Percentiles rank a stretch among this genome's conserved stretches.
Conservation (phyloP, 2,329 filamentous ascomycete species). For the Celoporthe dispersa region DNA sequence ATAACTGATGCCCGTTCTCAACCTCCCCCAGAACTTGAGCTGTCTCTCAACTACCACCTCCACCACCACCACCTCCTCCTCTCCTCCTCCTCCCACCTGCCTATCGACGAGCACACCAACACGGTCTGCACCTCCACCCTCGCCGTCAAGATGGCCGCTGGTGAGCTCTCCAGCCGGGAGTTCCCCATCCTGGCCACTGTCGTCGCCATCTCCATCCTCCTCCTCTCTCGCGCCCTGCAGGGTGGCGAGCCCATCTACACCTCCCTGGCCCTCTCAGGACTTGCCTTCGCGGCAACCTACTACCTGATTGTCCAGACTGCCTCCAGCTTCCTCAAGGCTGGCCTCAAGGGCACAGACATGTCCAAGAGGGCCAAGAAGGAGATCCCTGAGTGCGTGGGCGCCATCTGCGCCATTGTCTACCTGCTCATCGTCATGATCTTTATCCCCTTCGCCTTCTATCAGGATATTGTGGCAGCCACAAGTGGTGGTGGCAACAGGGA, state of each 20-base stretch:
- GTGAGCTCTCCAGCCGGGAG: constrained; percentile 55
- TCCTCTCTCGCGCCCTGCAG: constrained; percentile 81
- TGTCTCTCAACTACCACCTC: neutral
- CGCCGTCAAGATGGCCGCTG: constrained; percentile 21
- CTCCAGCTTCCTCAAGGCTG: constrained; percentile 83
- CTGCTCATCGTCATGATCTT: constrained; percentile 87
- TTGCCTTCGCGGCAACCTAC: constrained; percentile 82
- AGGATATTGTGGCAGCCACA: constrained; percentile 94
- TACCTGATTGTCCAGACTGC: constrained; percentile 93
- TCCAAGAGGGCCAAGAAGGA: constrained; percentile 71
- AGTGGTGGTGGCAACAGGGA: constrained; percentile 92
- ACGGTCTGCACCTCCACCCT: neutral
- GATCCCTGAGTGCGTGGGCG: constrained; percentile 95
- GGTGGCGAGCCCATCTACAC: constrained; percentile 86
- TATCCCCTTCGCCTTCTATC: constrained; percentile 96
- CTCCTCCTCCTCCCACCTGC: neutral
- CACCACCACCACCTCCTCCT: neutral
- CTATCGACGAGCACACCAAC: neutral
- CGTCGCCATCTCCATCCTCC: constrained; percentile 68
- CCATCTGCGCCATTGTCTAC: constrained; percentile 90
- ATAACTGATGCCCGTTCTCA: neutral
- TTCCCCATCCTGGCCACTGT: constrained; percentile 64
- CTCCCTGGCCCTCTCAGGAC: constrained; percentile 81
- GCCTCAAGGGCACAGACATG: constrained; percentile 88
- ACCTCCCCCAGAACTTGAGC: neutral